Base-by-base conservation (phyloP, 257 asterid species). In the Euphrasia confusa region DNA sequence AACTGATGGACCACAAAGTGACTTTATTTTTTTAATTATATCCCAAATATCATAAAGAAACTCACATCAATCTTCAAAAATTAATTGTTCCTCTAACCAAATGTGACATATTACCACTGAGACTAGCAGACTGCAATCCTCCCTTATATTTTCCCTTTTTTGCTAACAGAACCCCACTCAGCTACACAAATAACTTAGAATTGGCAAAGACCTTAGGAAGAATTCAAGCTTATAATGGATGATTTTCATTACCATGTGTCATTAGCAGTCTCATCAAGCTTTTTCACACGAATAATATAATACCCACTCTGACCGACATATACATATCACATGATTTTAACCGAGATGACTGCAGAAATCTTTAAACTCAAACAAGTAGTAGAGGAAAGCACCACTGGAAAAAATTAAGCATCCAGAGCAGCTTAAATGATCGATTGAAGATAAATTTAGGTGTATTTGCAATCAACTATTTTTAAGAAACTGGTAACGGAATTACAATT, bases 361-460 rank as follows among this genome's bases (percentile, higher is more conserved):
- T 45, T 27, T 58, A 14, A 27, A 57, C 54, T 62, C 52, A 39
- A 7, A 30, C 66, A 15, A 44, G 50, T 45, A 45, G 15, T 45
- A 45, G 52, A 45, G 14, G 15, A 45, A 45, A 45, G 52, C 52
- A 3, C 52, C 15, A 13, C 7, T 45, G 10, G 18, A 57, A 53
- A 5, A 3, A 57, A 66, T 10, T 52, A 44, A 55, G 47, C 17
- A 30, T 12, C 7, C 40, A 58, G 39, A 62, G 7, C 45, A 66
- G 67, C 49, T 45, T 17, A 32, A 11, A 55, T 13, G 37, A 26
- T 53, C 32, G 12, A 37, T 50, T 10, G 49, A 57, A 61, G 18
- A 54, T 60, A 33, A 11, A 55, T 45, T 65, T 52, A 65, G 47
- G 39, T 60, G 14, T 21, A 47, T 44, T 72, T 42, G 61, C 67